These are phyloP conservation scores for Gynostemma pentaphyllum DNA, from an alignment of 306 rosid species.

Conservation along the genomic window DNA sequence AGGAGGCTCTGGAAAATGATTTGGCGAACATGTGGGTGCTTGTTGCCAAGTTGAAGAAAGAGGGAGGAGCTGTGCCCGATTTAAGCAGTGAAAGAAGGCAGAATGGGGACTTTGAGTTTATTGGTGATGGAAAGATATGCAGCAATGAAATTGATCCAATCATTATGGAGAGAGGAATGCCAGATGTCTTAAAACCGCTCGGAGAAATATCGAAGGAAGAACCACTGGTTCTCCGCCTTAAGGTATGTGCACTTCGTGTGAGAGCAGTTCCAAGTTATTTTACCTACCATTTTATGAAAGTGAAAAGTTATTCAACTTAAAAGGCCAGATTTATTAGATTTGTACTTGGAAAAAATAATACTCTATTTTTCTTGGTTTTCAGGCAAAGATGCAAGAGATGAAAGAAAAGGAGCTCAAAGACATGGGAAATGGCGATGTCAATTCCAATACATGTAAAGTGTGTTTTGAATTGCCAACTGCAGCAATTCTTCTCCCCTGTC, in stretches of 20 bases:
- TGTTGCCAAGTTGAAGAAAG: conserved; percentile 94
- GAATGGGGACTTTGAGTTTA: conserved; percentile 28
- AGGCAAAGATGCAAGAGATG: conserved; percentile 98
- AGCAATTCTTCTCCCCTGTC: conserved; percentile 93
- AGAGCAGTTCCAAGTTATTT: not conserved
- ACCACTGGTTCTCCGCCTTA: conserved; percentile 86
- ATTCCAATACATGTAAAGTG: conserved; percentile 87
- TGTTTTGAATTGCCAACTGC: conserved; percentile 89
- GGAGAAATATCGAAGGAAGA: conserved; percentile 54
- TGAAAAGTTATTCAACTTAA: not conserved
- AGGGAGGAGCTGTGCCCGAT: conserved; percentile 53
- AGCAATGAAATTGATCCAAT: conserved; percentile 23
- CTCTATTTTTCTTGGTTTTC: not conserved
- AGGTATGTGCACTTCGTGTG: conserved; percentile 27
- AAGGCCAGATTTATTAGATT: not conserved
- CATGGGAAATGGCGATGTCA: conserved; percentile 66
- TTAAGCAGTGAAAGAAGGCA: conserved; percentile 37
- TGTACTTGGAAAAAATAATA: not conserved
- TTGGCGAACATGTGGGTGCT: conserved; percentile 99
- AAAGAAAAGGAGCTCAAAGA: conserved; percentile 80
- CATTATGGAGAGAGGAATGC: conserved; percentile 34
- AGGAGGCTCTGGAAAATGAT: conserved; percentile 95
- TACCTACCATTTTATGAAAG: not conserved
- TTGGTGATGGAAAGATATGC: conserved; percentile 25
- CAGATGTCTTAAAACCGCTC: conserved; percentile 41